Conservation (phyloP, 2,329 filamentous ascomycete genomes). For the Ophiostoma tasmaniense region DNA sequence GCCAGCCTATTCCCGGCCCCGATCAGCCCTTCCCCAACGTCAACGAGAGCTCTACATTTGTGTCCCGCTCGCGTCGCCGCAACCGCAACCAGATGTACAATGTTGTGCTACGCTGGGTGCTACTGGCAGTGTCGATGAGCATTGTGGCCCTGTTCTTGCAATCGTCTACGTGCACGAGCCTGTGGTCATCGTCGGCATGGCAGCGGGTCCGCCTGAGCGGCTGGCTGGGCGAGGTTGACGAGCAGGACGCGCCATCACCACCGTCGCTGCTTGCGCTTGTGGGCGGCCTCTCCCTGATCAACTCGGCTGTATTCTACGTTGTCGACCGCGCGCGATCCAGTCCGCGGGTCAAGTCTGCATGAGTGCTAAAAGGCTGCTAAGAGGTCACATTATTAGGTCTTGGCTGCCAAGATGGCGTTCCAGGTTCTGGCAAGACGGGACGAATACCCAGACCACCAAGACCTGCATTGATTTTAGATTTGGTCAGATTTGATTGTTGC, state of each 20-base stretch:
- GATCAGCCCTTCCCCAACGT: constrained; percentile 29
- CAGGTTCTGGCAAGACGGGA: neutral
- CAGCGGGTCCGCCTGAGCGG: neutral
- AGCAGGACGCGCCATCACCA: neutral
- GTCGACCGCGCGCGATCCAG: constrained; percentile 7
- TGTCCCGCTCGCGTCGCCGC: constrained; percentile 20
- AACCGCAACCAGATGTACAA: constrained; percentile 24
- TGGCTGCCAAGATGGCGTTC: neutral
- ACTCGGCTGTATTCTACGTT: constrained; percentile 8
- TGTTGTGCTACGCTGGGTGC: constrained; percentile 20
- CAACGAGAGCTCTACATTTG: constrained; percentile 25
- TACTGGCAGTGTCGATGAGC: constrained; percentile 18
- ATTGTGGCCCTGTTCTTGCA: neutral
- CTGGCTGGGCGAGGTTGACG: neutral
- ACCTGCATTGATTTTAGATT: neutral
- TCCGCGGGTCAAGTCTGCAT: neutral
- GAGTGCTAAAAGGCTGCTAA: neutral
- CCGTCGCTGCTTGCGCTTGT: constrained; percentile 6
- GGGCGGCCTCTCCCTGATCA: constrained; percentile 9
- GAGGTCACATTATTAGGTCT: neutral
- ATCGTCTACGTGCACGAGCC: constrained; percentile 8
- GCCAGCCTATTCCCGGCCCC: constrained; percentile 27
- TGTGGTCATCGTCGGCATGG: constrained; percentile 4
- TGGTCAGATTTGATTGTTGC: neutral
- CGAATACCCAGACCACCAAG: neutral